phyloP scores from a whole-genome alignment of 441 rosid species.

The Eruca vesicaria region DNA sequence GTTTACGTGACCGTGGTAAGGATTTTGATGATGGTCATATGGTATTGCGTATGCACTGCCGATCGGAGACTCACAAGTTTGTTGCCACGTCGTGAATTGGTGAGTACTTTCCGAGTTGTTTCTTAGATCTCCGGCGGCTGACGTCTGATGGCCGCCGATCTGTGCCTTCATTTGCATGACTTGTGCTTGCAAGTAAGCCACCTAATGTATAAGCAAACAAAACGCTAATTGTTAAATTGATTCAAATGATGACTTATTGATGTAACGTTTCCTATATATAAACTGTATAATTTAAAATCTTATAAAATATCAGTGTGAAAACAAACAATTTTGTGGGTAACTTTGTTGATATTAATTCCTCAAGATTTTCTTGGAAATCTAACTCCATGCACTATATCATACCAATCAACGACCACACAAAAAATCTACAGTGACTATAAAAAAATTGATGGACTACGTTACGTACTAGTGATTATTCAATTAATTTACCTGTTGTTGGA shows the following conservation, averaged over 20 bases:
- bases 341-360: neutral
- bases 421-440: neutral
- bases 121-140: slow-evolving; percentile 33
- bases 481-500: slow-evolving; percentile 76
- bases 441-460: neutral
- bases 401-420: neutral
- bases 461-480: neutral
- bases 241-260: neutral
- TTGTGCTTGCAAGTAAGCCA: slow-evolving; percentile 81
- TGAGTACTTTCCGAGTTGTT: slow-evolving; percentile 17
- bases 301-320: neutral
- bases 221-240: slow-evolving; percentile 1
- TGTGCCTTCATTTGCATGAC: slow-evolving; percentile 81
- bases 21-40: slow-evolving; percentile 17
- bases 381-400: too few species aligned
- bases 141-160: slow-evolving; percentile 53
- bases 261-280: neutral
- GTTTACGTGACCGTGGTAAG: slow-evolving; percentile 33
- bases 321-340: neutral
- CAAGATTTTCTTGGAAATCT: neutral
- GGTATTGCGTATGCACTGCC: slow-evolving; percentile 17
- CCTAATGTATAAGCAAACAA: slow-evolving; percentile 42
- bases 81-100: slow-evolving; percentile 28
- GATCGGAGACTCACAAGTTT: slow-evolving; percentile 26
- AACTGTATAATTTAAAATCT: neutral